Base-by-base conservation (phyloP, 2,329 filamentous ascomycete genomes). In the Colletotrichum phormii region DNA sequence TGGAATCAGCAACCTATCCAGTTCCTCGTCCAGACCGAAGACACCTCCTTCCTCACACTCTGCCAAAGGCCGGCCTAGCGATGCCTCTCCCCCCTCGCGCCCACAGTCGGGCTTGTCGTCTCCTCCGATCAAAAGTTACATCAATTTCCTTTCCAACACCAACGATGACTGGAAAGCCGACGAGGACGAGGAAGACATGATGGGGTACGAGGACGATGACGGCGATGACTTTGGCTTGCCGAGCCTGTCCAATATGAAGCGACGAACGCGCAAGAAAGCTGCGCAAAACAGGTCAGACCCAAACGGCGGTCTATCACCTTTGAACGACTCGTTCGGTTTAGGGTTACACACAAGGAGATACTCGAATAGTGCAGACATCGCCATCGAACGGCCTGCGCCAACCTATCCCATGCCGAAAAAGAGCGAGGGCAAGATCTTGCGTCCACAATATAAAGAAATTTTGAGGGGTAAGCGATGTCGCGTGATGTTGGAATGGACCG, bases 391-490 rank as follows among this genome's bases (percentile, higher is more conserved):
- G 74, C 94, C 94, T 29, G 87, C 93, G 51, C 91, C 94, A 15
- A 91, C 90, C 74, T 98, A 98, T 79, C 96, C 96, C 33, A 92
- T 94, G 78, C 91, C 95, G 3, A 96, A 95, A 83, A 97, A 95
- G 82, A 92, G 89, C 74, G 95, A 98, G 80, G 96, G 95, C 33
- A 99, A 99, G 86, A 98, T 98, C 72, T 86, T 99, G 26, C 91
- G 97, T 75, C 97, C 97, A 64, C 97, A 99, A 82, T 99, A 98
- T 82, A 98, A 99, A 83, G 97, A 99, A 74, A 97, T 99, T 58
- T 84, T 99, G 24, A 90, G 89, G 86, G 91, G 91, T 92, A 76
- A 67, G 42, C 31, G 11, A 60, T 15, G 22, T 31, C 31, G 49
- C 54, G 61, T 57, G 35, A 37, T 46, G 24, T 31, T 33, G 11